Percentiles rank a stretch among this genome's conserved stretches.
Evolutionary conservation across 306 rosid genomes (phyloP).

Genomic region (Cucurbita moschata): DNA sequence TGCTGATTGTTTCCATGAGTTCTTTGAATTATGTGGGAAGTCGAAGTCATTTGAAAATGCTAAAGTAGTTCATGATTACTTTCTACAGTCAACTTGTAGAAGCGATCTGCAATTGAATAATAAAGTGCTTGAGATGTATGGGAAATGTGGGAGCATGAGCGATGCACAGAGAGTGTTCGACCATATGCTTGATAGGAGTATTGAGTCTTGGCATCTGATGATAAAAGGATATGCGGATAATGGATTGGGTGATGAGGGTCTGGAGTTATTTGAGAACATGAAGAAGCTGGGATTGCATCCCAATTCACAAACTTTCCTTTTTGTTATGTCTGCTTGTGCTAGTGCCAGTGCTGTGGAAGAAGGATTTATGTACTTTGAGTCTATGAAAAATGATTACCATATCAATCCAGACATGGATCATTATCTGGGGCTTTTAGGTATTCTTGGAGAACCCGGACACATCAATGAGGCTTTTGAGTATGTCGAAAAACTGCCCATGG

Average conservation of each 20-base stretch:
- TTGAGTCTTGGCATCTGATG: constrained; percentile 77
- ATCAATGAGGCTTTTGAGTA: constrained; percentile 60
- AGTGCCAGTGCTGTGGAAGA: constrained; percentile 82
- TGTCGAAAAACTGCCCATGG: constrained; percentile 42
- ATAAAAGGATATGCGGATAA: constrained; percentile 51
- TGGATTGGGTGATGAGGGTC: constrained; percentile 69
- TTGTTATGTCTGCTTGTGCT: constrained; percentile 60
- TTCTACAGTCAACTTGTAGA: constrained; percentile 59
- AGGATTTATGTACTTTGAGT: constrained; percentile 51
- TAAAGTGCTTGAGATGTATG: constrained; percentile 68
- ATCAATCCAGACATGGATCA: constrained; percentile 40
- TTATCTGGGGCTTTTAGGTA: constrained; percentile 64
- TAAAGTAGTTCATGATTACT: constrained; percentile 61
- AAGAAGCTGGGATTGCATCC: constrained; percentile 52
- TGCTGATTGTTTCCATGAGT: constrained; percentile 33
- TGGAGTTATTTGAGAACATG: constrained; percentile 69
- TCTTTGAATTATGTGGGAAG: constrained; percentile 46
- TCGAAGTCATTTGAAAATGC: constrained; percentile 58
- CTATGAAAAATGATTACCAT: constrained; percentile 52
- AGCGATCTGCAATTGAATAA: constrained; percentile 38
- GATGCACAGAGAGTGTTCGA: constrained; percentile 84
- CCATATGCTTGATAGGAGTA: constrained; percentile 51
- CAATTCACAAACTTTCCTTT: constrained; percentile 52
- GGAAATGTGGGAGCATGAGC: constrained; percentile 58
- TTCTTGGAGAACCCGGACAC: constrained; percentile 69